A percentile compares a stretch with the other conserved stretches of the same genome.
phyloP scores from a whole-genome alignment of 305 asterid species.

The Fraxinus dipetala region DNA sequence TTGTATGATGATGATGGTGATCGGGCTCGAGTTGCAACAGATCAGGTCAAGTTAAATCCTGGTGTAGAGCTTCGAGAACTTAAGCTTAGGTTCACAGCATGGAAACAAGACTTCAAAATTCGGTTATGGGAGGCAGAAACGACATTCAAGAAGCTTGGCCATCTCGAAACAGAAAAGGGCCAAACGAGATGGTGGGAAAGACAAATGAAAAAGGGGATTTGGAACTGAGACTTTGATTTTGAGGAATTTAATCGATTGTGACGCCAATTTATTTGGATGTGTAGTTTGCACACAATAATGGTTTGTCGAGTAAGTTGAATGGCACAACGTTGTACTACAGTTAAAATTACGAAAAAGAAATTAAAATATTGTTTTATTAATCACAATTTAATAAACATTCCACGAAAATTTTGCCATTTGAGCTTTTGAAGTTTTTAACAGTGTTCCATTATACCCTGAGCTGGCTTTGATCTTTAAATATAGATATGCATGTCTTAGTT shows the following conservation, averaged over 20 bases:
- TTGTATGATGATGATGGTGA: slow-evolving; percentile 19
- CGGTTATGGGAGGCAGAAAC: slow-evolving; percentile 48
- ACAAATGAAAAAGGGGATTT: slow-evolving; percentile 10
- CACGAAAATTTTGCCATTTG: neutral
- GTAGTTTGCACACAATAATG: neutral
- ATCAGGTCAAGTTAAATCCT: slow-evolving; percentile 17
- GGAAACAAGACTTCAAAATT: slow-evolving; percentile 61
- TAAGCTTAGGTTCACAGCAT: slow-evolving; percentile 48
- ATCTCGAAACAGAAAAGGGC: slow-evolving; percentile 28
- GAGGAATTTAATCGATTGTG: neutral
- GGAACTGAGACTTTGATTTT: neutral
- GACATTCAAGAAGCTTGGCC: slow-evolving; percentile 39
- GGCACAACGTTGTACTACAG: neutral
- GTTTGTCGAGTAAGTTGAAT: neutral
- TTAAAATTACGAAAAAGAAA: no score
- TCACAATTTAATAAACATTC: neutral
- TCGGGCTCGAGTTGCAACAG: slow-evolving; percentile 15
- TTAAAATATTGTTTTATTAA: no score
- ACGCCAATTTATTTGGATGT: neutral
- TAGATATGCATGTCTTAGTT: no score
- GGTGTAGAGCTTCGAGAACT: slow-evolving; percentile 46
- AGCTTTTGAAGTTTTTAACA: neutral
- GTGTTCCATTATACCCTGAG: no score
- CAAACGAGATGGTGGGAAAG: slow-evolving; percentile 57
- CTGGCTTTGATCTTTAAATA: no score